A percentile compares a stretch with the other conserved stretches of the same genome.
Evolutionary conservation across 441 rosid species (phyloP).

Genomic region (Croton setiger): DNA sequence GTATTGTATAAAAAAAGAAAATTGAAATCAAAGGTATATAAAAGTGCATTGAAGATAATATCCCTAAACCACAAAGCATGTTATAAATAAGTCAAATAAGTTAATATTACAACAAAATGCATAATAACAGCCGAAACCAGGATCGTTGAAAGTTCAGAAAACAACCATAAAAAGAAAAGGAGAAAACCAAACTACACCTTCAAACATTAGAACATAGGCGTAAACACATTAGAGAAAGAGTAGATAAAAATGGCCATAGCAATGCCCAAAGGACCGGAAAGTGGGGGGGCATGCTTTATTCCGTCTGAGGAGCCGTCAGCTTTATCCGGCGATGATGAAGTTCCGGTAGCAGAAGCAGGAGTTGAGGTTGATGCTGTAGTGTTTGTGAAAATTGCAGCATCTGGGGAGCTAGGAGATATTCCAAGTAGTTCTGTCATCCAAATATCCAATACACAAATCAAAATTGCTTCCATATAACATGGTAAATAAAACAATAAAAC

Average conservation of each 20-base stretch:
- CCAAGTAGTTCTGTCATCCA: conserved; percentile 66
- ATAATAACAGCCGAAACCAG: neutral
- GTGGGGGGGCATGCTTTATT: conserved; percentile 11
- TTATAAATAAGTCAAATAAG: neutral
- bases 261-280: conserved; percentile 17
- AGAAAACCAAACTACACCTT: neutral
- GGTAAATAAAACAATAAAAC: neutral
- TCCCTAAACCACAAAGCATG: neutral
- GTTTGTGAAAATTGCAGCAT: conserved; percentile 60
- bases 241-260: conserved; percentile 28
- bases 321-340: conserved; percentile 12
- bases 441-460: neutral
- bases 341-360: conserved; percentile 22
- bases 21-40: neutral
- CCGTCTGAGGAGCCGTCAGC: conserved; percentile 13
- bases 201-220: conserved; percentile 10
- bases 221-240: conserved; percentile 25
- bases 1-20: neutral
- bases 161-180: neutral
- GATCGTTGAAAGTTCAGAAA: neutral
- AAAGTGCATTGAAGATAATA: neutral
- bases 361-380: conserved; percentile 28
- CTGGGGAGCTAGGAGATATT: conserved; percentile 70
- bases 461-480: neutral
- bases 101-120: conserved; percentile 11